Evolutionary conservation across 371 early-diverging fungal species (phyloP), one percentile per base, ranked within the genome.

Genomic region (Mucor ambiguus): DNA sequence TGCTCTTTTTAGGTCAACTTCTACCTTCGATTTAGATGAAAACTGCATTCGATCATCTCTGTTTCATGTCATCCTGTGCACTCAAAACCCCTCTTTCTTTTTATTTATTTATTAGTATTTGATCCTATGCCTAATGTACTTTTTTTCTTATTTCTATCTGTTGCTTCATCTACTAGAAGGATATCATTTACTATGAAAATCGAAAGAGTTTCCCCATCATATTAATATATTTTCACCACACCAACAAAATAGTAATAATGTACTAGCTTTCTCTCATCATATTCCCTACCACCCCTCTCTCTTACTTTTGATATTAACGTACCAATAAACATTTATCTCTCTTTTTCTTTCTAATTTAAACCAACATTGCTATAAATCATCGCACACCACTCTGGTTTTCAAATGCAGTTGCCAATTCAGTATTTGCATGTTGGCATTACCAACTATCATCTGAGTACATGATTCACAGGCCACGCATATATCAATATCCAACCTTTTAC

Each of bases 1-100:
- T 58, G 3, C 28, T 61, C 33, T 7, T 20, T 26, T 8, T 63
- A 73, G 74, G 67, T 73, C 57, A 74, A 74, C 43, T 74, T 74
- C 49, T 74, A 74, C 52, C 69, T 74, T 55, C 71, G 75, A 37
- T 74, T 74, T 52, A 61, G 69, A 44, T 72, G 65, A 68, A 54
- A 33, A 41, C 48, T 38, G 43, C 48, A 60, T 68, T 12, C 59
- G 28, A 38, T 33, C 62, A 58, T 63, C 22, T 58, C 29, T 22
- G 29, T 38, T 43, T 63, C 24, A 37, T 54, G n/a, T 54, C 26
- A 35, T 43, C 37, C 41, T 35, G 46, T 5, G 5, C 18, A 18
- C 22, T 11, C 11, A 22, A n/a, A n/a, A n/a, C n/a, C n/a, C n/a
- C n/a, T n/a, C n/a, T n/a, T n/a, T n/a, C n/a, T n/a, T 22, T n/a